Conservation (phyloP, 2,329 filamentous ascomycete genomes). For the Phaeosphaeriaceae sp. region DNA sequence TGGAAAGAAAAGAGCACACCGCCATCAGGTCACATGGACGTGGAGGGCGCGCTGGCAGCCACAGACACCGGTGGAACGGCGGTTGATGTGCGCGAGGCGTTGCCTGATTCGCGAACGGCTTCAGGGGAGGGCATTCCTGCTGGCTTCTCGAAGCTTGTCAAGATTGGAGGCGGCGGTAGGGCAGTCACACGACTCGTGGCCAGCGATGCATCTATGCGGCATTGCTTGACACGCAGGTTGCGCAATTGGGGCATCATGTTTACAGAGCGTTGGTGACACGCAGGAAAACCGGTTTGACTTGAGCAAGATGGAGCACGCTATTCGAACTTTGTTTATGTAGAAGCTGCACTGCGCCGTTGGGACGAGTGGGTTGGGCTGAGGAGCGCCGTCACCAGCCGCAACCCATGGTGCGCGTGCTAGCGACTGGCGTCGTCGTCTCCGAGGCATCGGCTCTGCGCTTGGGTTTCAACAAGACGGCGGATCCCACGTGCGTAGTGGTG, state of each 20-base stretch:
- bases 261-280: neutral
- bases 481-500: constrained; percentile 35
- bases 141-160: constrained; percentile 37
- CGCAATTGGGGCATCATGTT: constrained; percentile 5
- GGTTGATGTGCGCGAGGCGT: constrained; percentile 28
- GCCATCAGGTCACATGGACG: constrained; percentile 42
- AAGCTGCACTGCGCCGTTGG: constrained; percentile 12
- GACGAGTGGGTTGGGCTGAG: constrained; percentile 20
- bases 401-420: constrained; percentile 16
- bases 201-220: constrained; percentile 3
- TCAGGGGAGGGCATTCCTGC: constrained; percentile 31
- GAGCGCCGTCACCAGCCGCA: constrained; percentile 20
- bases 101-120: constrained; percentile 33
- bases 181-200: constrained; percentile 38
- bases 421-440: constrained; percentile 29
- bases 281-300: neutral
- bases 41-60: constrained; percentile 7
- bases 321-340: constrained; percentile 15
- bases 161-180: constrained; percentile 12
- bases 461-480: constrained; percentile 31
- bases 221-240: constrained; percentile 11
- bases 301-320: constrained; percentile 1
- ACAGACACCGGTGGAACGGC: constrained; percentile 10
- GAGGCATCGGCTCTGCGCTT: constrained; percentile 31
- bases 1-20: constrained; percentile 35